phyloP scores from a whole-genome alignment of 2,329 filamentous ascomycete species.

The Scedosporium aurantiacum region DNA sequence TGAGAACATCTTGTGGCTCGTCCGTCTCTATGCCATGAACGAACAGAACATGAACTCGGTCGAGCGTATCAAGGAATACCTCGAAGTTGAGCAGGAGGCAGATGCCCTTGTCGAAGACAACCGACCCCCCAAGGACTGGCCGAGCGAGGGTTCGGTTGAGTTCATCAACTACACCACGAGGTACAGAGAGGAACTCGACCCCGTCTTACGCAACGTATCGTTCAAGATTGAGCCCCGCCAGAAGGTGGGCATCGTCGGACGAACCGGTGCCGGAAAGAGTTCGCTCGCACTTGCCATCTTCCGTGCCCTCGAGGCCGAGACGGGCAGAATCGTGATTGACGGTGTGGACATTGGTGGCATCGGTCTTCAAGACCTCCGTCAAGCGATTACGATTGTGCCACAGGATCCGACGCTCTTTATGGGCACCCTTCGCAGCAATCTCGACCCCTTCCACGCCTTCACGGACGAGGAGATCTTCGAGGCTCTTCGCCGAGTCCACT shows the following conservation, averaged over 20 bases:
- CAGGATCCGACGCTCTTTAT: slow-evolving; percentile 94
- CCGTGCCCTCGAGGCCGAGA: slow-evolving; percentile 82
- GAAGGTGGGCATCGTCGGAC: slow-evolving; percentile 91
- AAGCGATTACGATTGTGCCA: slow-evolving; percentile 93
- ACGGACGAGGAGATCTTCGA: slow-evolving; percentile 85
- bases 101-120: slow-evolving; percentile 64
- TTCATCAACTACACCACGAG: slow-evolving; percentile 84
- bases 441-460: slow-evolving; percentile 85
- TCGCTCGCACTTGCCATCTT: slow-evolving; percentile 89
- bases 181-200: slow-evolving; percentile 78
- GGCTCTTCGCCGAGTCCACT: slow-evolving; percentile 75
- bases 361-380: slow-evolving; percentile 83
- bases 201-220: slow-evolving; percentile 70
- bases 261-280: slow-evolving; percentile 93
- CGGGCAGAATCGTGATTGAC: slow-evolving; percentile 82
- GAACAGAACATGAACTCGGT: slow-evolving; percentile 99
- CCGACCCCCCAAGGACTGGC: slow-evolving; percentile 72
- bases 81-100: slow-evolving; percentile 93
- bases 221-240: slow-evolving; percentile 80
- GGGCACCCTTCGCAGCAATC: slow-evolving; percentile 80
- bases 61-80: slow-evolving; percentile 92
- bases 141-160: slow-evolving; percentile 71
- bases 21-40: slow-evolving; percentile 85
- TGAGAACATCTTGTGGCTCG: slow-evolving; percentile 93
- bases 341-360: slow-evolving; percentile 82